Conservation (phyloP, 768 basidiomycete species). For the Epithele typhae region DNA sequence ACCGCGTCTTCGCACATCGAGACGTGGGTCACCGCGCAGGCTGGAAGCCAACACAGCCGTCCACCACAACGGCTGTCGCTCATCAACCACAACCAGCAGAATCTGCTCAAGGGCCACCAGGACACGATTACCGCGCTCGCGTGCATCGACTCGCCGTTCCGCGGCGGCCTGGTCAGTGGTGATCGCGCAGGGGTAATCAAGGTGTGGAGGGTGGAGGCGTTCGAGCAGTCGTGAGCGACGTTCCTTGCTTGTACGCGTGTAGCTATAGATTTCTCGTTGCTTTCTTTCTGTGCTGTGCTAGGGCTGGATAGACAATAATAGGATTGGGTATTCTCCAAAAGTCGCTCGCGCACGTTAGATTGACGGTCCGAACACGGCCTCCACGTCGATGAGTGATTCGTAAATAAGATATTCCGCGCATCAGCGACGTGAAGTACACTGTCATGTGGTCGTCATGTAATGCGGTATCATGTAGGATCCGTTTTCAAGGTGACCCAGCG, state of each 20-base stretch:
- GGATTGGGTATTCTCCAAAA: too few relatives aligned
- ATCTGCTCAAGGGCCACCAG: conserved; percentile 81
- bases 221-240: conserved; percentile 18
- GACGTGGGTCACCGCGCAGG: conserved; percentile 49
- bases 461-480: too few relatives aligned
- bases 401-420: too few relatives aligned
- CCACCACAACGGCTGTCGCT: conserved; percentile 73
- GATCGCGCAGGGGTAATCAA: conserved; percentile 89
- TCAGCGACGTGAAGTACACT: too few relatives aligned
- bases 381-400: too few relatives aligned
- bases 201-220: conserved; percentile 74
- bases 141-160: conserved; percentile 89
- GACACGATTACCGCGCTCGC: conserved; percentile 85
- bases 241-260: background rate
- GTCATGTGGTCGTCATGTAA: too few relatives aligned
- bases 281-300: too few relatives aligned
- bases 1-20: conserved; percentile 55
- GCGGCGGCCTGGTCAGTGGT: conserved; percentile 88
- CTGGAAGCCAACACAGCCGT: conserved; percentile 50
- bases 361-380: too few relatives aligned
- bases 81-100: conserved; percentile 80
- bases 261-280: background rate
- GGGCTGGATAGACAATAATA: too few relatives aligned
- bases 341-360: too few relatives aligned
- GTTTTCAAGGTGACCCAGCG: too few relatives aligned